Evolutionary conservation across 768 basidiomycete species (phyloP).

Genomic region (Asterophora parasitica): DNA sequence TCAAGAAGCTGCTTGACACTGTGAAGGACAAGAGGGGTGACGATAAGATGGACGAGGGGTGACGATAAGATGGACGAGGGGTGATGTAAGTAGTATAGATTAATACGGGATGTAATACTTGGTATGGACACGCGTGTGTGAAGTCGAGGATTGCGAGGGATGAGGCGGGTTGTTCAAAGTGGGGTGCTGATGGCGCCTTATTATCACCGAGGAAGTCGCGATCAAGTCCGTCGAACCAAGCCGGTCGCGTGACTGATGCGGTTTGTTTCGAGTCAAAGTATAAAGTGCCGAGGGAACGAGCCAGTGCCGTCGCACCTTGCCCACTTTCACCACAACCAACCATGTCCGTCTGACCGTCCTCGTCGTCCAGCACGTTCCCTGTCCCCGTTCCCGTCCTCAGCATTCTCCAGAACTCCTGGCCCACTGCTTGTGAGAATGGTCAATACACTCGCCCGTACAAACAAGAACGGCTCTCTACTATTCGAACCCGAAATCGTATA

Average conservation of each 20-base stretch:
- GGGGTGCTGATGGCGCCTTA: conserved; percentile 23
- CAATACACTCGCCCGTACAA: conserved; percentile 75
- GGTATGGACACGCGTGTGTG: conserved; percentile 6
- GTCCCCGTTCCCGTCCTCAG: conserved; percentile 29
- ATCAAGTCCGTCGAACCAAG: conserved; percentile 7
- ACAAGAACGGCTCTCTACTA: conserved; percentile 82
- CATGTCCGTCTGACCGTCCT: conserved; percentile 41
- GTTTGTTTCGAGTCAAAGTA: conserved; percentile 22
- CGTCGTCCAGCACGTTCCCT: conserved; percentile 22
- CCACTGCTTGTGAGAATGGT: conserved; percentile 58
- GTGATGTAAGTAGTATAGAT: no score
- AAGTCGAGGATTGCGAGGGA: background rate
- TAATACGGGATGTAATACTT: conserved; percentile 3
- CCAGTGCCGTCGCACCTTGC: conserved; percentile 17
- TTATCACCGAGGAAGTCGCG: conserved; percentile 16
- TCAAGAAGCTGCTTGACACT: conserved; percentile 72
- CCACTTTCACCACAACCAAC: conserved; percentile 15
- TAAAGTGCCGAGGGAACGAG: conserved; percentile 17
- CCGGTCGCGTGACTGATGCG: conserved; percentile 15
- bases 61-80: conserved; percentile 76
- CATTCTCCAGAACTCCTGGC: no score
- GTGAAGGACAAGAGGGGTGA: conserved; percentile 56
- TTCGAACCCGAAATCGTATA: conserved; percentile 86
- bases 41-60: conserved; percentile 76
- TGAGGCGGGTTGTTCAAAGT: conserved; percentile 4